phyloP scores from a whole-genome alignment of 179 eudicot species.

The Amaranthus tricolor region DNA sequence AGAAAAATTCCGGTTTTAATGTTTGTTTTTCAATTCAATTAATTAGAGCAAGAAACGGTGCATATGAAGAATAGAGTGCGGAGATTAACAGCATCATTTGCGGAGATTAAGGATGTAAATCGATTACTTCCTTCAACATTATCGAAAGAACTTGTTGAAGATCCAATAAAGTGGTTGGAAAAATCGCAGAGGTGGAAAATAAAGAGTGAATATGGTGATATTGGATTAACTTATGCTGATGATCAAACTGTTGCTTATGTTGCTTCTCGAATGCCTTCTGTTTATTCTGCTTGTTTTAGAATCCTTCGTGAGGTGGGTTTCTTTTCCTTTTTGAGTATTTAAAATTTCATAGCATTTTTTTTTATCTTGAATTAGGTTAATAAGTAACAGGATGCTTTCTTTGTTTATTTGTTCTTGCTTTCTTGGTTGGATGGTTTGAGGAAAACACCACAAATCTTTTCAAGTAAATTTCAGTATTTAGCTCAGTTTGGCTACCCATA shows the following conservation, averaged over 20 bases:
- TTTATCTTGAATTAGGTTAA: background rate
- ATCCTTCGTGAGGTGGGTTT: conserved; percentile 61
- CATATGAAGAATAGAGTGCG: conserved; percentile 83
- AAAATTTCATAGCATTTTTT: background rate
- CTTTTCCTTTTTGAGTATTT: no score
- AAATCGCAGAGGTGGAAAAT: conserved; percentile 80
- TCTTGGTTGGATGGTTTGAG: no score
- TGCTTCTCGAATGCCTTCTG: conserved; percentile 86
- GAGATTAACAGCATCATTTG: conserved; percentile 60
- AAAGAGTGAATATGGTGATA: conserved; percentile 67
- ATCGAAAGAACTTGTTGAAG: conserved; percentile 71
- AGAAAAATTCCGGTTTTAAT: background rate
- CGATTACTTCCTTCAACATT: conserved; percentile 53
- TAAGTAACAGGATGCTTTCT: background rate
- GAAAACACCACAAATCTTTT: no score
- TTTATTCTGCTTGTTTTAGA: conserved; percentile 68
- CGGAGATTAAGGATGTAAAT: conserved; percentile 62
- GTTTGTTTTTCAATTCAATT: background rate
- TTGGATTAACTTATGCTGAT: conserved; percentile 61
- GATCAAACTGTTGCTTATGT: conserved; percentile 69
- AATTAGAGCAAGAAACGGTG: conserved; percentile 58
- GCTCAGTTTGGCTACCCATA: no score
- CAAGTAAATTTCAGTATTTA: no score
- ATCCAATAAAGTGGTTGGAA: conserved; percentile 56
- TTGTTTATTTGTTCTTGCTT: background rate